Base-by-base conservation (phyloP, 768 basidiomycete species). In the Tulasnella sp. region DNA sequence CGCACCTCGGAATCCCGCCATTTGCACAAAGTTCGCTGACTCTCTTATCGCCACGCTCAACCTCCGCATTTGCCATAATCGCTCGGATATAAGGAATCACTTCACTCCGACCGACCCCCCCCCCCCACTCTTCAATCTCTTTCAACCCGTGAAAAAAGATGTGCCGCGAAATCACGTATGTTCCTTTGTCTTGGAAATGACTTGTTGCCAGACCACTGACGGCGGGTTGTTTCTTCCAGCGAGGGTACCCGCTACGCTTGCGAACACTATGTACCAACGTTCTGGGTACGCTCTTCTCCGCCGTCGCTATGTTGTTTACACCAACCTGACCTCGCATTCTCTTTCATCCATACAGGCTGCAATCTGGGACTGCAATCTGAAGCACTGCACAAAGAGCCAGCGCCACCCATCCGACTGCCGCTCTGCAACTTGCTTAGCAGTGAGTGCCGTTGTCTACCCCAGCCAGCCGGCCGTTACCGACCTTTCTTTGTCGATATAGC, bases 151-250 rank as follows among this genome's bases (percentile, higher is more conserved):
- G 31, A 37, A 67, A 42, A 37, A 76, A 38, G 8, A 76, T 76
- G 75, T 76, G 75, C 64, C 64, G 75, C 64, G 75, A 76, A 45
- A 70, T 76, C 58, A 76, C 75, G 75, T 76, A 76, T 70, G 75
- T 68, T 22, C 2, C n/a, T 6, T 34, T 17, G 3, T 54, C 39
- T 15, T 22, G 15, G 36, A n/a, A n/a, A 70, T 11, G 36, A 6
- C 29, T 31, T n/a, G 38, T 49, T 58, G 9, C 58, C 72, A 7
- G 72, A n/a, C 14, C 34, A 19, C 64, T 74, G n/a, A n/a, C 42
- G 54, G 38, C 34, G 39, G 4, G 22, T 25, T 49, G 39, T 73
- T 49, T 22, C 38, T 39, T 34, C 34, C 29, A 76, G 75, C 22
- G 75, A 76, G 67, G 75, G 75, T 40, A 76, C 75, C n/a, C 34